Evolutionary conservation across 805 yeast genomes (phyloP).

Genomic region (Ogataea chonburiensis): DNA sequence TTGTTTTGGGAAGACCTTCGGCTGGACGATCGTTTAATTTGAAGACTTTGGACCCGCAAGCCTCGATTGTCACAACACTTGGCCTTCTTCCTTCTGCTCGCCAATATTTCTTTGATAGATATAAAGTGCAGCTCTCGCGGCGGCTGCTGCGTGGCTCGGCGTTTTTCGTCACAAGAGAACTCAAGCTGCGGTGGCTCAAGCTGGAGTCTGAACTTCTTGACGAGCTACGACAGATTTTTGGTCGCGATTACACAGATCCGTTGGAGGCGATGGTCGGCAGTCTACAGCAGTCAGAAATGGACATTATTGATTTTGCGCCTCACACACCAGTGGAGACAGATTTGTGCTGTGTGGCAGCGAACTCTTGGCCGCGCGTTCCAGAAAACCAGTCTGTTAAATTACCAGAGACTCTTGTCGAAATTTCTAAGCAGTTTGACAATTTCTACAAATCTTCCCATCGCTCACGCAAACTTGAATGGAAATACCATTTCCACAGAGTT

Average conservation of each 20-base stretch:
- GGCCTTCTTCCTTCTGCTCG: slow-evolving; percentile 21
- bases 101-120: slow-evolving; percentile 23
- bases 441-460: slow-evolving; percentile 10
- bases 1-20: slow-evolving; percentile 6
- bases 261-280: slow-evolving; percentile 19
- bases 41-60: not conserved
- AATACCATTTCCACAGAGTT: slow-evolving; percentile 42
- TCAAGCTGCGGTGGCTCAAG: slow-evolving; percentile 7
- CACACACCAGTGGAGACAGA: slow-evolving; percentile 5
- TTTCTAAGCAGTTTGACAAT: slow-evolving; percentile 13
- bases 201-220: slow-evolving; percentile 14
- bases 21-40: not conserved
- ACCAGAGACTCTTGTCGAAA: slow-evolving; percentile 13
- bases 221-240: slow-evolving; percentile 11
- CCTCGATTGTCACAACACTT: slow-evolving; percentile 7
- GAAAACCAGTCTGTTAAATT: slow-evolving; percentile 19
- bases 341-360: slow-evolving; percentile 16
- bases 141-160: slow-evolving; percentile 19
- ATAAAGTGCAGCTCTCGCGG: slow-evolving; percentile 22
- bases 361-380: slow-evolving; percentile 27
- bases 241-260: slow-evolving; percentile 22
- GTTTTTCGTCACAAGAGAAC: slow-evolving; percentile 5
- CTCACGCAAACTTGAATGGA: slow-evolving; percentile 39
- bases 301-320: slow-evolving; percentile 7
- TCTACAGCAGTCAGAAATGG: slow-evolving; percentile 15